Conservation (phyloP, 1,139 yeast species). For the Sugiyamaella paludigena region DNA sequence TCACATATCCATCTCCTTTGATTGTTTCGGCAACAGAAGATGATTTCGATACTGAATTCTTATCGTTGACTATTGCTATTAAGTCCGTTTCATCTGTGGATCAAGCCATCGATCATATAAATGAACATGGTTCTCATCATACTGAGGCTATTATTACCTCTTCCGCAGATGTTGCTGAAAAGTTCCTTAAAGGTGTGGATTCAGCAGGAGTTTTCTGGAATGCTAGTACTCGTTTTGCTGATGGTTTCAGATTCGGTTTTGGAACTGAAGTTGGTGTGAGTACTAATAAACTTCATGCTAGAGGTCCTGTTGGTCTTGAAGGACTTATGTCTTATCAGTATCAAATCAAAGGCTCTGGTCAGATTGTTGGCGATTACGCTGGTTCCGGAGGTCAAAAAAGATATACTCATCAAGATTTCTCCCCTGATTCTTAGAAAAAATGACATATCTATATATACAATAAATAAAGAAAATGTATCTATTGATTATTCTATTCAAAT, state of each 20-base stretch:
- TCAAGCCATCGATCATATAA: constrained; percentile 80
- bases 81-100: constrained; percentile 55
- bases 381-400: constrained; percentile 88
- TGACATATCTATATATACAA: constrained; percentile 6
- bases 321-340: constrained; percentile 96
- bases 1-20: constrained; percentile 33
- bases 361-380: constrained; percentile 81
- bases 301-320: constrained; percentile 98
- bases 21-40: constrained; percentile 48
- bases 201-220: constrained; percentile 99
- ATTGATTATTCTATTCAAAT: neutral
- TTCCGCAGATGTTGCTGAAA: constrained; percentile 62
- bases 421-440: constrained; percentile 10
- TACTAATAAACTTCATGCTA: constrained; percentile 93
- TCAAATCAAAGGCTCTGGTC: constrained; percentile 88
- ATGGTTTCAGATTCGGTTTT: constrained; percentile 96
- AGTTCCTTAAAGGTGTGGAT: constrained; percentile 80
- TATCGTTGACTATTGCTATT: constrained; percentile 79
- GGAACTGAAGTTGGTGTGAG: constrained; percentile 99
- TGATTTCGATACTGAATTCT: constrained; percentile 80
- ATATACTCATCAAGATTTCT: constrained; percentile 56
- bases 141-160: constrained; percentile 91
- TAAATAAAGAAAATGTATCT: neutral
- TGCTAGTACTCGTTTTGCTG: constrained; percentile 95
- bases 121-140: constrained; percentile 89